These are phyloP conservation scores for Quercus engelmannii DNA, from an alignment of 306 rosid genomes.

Conservation along the genomic window DNA sequence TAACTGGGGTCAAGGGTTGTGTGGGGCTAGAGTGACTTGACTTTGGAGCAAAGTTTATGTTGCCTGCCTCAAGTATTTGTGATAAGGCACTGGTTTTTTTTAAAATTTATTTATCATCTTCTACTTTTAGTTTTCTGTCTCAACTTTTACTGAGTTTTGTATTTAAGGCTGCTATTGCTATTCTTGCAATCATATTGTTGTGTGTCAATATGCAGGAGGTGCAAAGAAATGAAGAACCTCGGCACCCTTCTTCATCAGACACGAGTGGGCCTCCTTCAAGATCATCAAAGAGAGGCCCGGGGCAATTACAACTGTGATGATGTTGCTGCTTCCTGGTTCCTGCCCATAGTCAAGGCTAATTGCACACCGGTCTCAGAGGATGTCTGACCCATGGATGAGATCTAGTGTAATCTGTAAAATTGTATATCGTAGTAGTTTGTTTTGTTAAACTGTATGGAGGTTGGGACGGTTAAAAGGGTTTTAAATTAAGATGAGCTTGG, in stretches of 20 bases:
- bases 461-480: conserved; percentile 54
- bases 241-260: conserved; percentile 36
- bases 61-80: not conserved
- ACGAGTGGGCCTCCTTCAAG: conserved; percentile 47
- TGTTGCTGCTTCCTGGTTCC: conserved; percentile 27
- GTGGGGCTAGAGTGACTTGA: not conserved
- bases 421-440: conserved; percentile 78
- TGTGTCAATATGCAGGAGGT: conserved; percentile 44
- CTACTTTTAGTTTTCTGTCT: not conserved
- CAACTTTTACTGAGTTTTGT: not conserved
- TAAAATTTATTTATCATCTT: not conserved
- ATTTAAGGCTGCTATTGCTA: not conserved
- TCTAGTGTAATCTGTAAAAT: conserved; percentile 69
- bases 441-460: conserved; percentile 40
- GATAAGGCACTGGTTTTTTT: not conserved
- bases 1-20: not conserved
- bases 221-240: conserved; percentile 48
- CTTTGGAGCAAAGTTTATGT: not conserved
- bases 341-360: conserved; percentile 29
- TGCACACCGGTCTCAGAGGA: conserved; percentile 33
- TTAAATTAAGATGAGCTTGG: conserved; percentile 45
- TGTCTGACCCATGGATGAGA: conserved; percentile 36
- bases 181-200: not conserved
- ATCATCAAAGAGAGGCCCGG: conserved; percentile 52
- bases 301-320: conserved; percentile 46